Conservation (phyloP, 345 rosid species). For the Brassica juncea region DNA sequence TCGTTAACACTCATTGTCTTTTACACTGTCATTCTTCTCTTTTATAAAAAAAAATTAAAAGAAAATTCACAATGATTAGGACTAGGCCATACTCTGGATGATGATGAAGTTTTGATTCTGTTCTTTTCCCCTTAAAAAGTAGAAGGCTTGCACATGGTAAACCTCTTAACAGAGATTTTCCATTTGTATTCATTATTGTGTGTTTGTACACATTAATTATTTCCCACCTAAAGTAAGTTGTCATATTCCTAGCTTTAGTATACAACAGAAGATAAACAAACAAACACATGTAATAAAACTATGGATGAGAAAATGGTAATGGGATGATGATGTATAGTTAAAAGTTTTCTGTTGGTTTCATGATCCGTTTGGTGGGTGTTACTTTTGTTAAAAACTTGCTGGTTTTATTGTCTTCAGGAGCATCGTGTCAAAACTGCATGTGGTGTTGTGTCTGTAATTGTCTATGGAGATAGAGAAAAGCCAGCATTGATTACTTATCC, state of each 20-base stretch:
- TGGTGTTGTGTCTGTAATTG: slow-evolving; percentile 85
- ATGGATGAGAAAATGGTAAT: slow-evolving; percentile 36
- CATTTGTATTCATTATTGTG: slow-evolving; percentile 16
- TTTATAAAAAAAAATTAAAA: not conserved
- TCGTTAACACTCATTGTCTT: slow-evolving; percentile 33
- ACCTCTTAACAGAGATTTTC: slow-evolving; percentile 40
- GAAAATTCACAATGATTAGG: slow-evolving; percentile 47
- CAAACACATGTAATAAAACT: slow-evolving; percentile 1
- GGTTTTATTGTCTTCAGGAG: slow-evolving; percentile 56
- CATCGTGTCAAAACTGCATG: slow-evolving; percentile 64
- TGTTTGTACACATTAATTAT: slow-evolving; percentile 4
- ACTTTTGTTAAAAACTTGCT: slow-evolving; percentile 2
- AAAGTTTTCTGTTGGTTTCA: slow-evolving; percentile 6
- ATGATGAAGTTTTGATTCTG: slow-evolving; percentile 37
- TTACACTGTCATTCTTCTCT: slow-evolving; percentile 48
- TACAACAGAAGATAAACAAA: slow-evolving; percentile 20
- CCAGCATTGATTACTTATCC: slow-evolving; percentile 90
- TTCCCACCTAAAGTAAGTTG: slow-evolving; percentile 38
- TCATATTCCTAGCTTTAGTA: slow-evolving; percentile 27
- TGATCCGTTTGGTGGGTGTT: not conserved
- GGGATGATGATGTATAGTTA: slow-evolving; percentile 2
- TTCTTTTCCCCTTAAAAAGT: slow-evolving; percentile 20
- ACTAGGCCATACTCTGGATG: slow-evolving; percentile 34
- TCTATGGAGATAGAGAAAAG: slow-evolving; percentile 81
- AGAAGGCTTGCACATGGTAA: slow-evolving; percentile 59